Evolutionary conservation across 2,329 filamentous ascomycete genomes (phyloP).

Genomic region (Paecilomyces sp.): DNA sequence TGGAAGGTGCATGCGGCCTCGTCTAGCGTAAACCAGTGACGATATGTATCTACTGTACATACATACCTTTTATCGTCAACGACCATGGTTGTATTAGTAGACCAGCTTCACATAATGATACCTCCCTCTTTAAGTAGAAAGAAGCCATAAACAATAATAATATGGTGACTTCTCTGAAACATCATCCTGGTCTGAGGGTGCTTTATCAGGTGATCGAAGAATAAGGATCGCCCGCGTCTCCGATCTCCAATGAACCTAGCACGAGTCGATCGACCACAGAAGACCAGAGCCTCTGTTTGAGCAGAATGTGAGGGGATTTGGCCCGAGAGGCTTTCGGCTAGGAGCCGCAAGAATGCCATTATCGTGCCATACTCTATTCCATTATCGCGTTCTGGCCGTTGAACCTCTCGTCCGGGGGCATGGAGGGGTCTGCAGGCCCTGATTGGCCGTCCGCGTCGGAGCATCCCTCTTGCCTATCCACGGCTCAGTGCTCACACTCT

Average conservation of each 20-base stretch:
- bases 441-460: conserved; percentile 24
- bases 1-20: no score
- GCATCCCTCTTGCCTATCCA: conserved; percentile 10
- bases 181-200: not conserved
- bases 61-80: no score
- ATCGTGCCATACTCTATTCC: no score
- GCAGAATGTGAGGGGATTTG: not conserved
- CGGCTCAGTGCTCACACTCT: conserved; percentile 4
- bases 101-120: no score
- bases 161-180: not conserved
- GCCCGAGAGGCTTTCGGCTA: not conserved
- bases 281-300: not conserved
- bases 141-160: no score
- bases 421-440: conserved; percentile 26
- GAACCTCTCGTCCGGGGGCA: conserved; percentile 26
- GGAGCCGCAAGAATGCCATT: not conserved
- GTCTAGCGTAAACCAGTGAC: no score
- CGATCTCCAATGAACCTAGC: conserved; percentile 1
- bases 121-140: no score
- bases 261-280: not conserved
- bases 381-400: conserved; percentile 1
- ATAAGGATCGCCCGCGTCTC: not conserved
- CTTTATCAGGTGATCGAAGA: not conserved
- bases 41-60: no score
- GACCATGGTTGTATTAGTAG: no score